Evolutionary conservation across 331 rosid genomes (phyloP).

Genomic region (Quercus lobata): DNA sequence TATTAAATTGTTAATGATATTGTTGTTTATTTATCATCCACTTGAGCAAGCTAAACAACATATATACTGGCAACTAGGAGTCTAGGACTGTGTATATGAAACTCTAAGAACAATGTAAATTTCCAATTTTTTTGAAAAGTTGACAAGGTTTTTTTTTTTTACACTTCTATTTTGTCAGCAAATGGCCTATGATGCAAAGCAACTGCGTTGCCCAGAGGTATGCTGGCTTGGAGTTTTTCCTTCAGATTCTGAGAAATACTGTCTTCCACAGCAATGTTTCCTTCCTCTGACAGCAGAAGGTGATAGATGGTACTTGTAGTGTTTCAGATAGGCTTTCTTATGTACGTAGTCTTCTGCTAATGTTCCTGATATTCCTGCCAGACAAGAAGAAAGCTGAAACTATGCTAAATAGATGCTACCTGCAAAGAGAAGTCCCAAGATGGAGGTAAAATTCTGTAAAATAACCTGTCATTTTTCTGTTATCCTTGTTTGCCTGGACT

Average conservation of each 20-base stretch:
- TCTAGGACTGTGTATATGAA: neutral
- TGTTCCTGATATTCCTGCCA: conserved; percentile 25
- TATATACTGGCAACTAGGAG: conserved; percentile 1
- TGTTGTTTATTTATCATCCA: conserved; percentile 9
- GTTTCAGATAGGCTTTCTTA: conserved; percentile 12
- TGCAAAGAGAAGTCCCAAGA: conserved; percentile 66
- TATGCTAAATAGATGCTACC: conserved; percentile 76
- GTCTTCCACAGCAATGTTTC: conserved; percentile 72
- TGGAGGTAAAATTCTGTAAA: conserved; percentile 63
- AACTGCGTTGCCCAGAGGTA: conserved; percentile 66
- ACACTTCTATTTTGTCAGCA: conserved; percentile 37
- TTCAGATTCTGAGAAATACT: conserved; percentile 66
- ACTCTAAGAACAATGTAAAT: neutral
- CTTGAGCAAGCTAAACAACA: conserved; percentile 9
- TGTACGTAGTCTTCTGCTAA: neutral
- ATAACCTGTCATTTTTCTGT: conserved; percentile 4
- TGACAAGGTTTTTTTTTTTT: neutral
- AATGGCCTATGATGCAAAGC: conserved; percentile 85
- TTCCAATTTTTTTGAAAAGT: neutral
- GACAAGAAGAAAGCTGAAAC: conserved; percentile 77
- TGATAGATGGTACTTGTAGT: conserved; percentile 13
- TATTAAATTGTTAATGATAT: conserved; percentile 13
- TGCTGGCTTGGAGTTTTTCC: conserved; percentile 92
- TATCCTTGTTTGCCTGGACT: conserved; percentile 15
- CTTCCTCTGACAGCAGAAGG: conserved; percentile 81